These are phyloP conservation scores for Pseudoscleropodium purum DNA, from an alignment of 225 moss, liverwort and hornwort genomes.

Conservation along the genomic window DNA sequence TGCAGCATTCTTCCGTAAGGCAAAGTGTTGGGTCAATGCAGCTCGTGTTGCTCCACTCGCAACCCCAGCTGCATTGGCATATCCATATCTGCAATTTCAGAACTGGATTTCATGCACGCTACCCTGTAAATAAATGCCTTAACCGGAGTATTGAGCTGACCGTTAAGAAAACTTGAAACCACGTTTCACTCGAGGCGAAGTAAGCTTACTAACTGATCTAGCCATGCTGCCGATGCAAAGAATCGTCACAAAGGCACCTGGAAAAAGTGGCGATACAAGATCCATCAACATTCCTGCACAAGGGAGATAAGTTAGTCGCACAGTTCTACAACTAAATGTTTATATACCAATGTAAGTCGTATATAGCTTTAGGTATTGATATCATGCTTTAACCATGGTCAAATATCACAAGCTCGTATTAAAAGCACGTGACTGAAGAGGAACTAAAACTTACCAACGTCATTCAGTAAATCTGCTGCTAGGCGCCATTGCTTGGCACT, in stretches of 20 bases:
- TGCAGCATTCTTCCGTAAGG: conserved; percentile 86
- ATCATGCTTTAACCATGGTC: not conserved
- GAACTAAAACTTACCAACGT: conserved; percentile 53
- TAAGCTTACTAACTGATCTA: conserved; percentile 93
- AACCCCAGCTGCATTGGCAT: conserved; percentile 76
- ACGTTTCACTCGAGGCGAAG: not conserved
- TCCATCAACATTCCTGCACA: conserved; percentile 98
- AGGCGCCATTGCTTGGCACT: conserved; percentile 99
- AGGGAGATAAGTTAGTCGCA: not conserved
- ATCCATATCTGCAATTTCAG: conserved; percentile 1
- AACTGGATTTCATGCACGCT: conserved; percentile 1
- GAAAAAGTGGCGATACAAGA: conserved; percentile 91
- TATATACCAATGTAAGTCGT: not conserved
- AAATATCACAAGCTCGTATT: not conserved
- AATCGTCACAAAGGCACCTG: conserved; percentile 77
- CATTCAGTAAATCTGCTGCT: conserved; percentile 89
- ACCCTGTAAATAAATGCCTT: not conserved
- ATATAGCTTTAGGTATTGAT: not conserved
- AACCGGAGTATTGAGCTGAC: not conserved
- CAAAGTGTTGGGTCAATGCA: conserved; percentile 96
- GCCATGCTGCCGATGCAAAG: conserved; percentile 93
- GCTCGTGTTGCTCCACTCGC: conserved; percentile 99
- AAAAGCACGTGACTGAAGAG: not conserved
- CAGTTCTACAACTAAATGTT: not conserved
- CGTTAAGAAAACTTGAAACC: not conserved